phyloP scores from a whole-genome alignment of 129 eudicot genomes.

The Mikania micrantha region DNA sequence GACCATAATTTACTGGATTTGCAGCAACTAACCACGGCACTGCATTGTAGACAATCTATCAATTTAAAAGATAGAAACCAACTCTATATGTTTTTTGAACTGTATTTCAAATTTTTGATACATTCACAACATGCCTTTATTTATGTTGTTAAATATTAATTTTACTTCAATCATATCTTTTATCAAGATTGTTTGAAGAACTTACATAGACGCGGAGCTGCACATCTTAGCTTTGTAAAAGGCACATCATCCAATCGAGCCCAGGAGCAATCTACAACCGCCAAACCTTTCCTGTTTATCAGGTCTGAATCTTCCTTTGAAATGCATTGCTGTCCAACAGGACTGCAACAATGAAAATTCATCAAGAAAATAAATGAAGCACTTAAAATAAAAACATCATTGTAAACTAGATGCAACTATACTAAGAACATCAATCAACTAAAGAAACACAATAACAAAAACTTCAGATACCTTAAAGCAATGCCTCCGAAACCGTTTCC shows the following conservation, averaged over 20 bases:
- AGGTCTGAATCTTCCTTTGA: slow-evolving; percentile 78
- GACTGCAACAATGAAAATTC: slow-evolving; percentile 38
- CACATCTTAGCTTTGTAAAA: slow-evolving; percentile 83
- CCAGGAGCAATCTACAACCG: slow-evolving; percentile 99
- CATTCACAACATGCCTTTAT: not conserved
- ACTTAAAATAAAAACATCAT: not conserved
- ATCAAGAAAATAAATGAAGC: not conserved
- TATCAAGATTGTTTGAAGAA: slow-evolving; percentile 3
- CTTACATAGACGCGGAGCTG: slow-evolving; percentile 94
- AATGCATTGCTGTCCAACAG: slow-evolving; percentile 86
- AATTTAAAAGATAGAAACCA: slow-evolving; percentile 3
- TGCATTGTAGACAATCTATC: slow-evolving; percentile 29
- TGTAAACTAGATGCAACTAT: not conserved
- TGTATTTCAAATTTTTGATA: not conserved
- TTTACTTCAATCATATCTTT: not conserved
- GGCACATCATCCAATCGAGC: slow-evolving; percentile 95
- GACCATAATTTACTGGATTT: slow-evolving; percentile 97
- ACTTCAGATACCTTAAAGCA: slow-evolving; percentile 50
- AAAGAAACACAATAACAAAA: not conserved
- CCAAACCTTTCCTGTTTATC: slow-evolving; percentile 73
- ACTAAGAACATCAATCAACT: not conserved
- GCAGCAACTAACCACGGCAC: slow-evolving; percentile 99
- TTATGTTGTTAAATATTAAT: not conserved
- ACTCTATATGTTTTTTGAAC: not conserved
- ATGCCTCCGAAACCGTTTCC: slow-evolving; percentile 94